phyloP scores from a whole-genome alignment of 805 yeast species.

The Saccharomyces paradoxus region DNA sequence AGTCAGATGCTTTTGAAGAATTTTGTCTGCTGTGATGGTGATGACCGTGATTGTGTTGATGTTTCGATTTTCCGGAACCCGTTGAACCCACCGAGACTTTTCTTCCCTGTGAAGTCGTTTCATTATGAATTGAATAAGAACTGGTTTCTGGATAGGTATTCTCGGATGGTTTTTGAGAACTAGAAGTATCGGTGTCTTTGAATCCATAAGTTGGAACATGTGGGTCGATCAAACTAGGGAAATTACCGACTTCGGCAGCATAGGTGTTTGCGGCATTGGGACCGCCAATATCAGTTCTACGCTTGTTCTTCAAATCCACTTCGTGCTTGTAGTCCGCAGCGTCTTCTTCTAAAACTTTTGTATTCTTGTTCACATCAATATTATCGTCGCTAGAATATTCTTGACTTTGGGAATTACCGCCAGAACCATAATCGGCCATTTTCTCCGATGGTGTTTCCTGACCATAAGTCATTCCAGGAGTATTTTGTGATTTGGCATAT shows the following conservation, averaged over 20 bases:
- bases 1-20: not conserved
- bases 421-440: not conserved
- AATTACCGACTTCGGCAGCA: conserved; percentile 17
- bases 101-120: conserved; percentile 1
- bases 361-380: not conserved
- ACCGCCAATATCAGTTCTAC: conserved; percentile 1
- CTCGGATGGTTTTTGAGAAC: not conserved
- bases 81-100: conserved; percentile 6
- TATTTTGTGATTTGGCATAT: not conserved
- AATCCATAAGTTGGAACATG: conserved; percentile 21
- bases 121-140: conserved; percentile 4
- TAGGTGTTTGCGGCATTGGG: conserved; percentile 10
- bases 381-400: not conserved
- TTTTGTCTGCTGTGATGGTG: not conserved
- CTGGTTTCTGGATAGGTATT: not conserved
- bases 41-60: not conserved
- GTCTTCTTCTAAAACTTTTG: not conserved
- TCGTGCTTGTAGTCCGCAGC: not conserved
- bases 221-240: conserved; percentile 27
- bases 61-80: not conserved
- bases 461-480: not conserved
- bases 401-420: not conserved
- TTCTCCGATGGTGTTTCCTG: not conserved
- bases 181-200: conserved; percentile 1
- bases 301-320: not conserved